Evolutionary conservation across 2,329 filamentous ascomycete species (phyloP), one percentile per base, ranked within the genome.

Genomic region (Cladosporium sp.): DNA sequence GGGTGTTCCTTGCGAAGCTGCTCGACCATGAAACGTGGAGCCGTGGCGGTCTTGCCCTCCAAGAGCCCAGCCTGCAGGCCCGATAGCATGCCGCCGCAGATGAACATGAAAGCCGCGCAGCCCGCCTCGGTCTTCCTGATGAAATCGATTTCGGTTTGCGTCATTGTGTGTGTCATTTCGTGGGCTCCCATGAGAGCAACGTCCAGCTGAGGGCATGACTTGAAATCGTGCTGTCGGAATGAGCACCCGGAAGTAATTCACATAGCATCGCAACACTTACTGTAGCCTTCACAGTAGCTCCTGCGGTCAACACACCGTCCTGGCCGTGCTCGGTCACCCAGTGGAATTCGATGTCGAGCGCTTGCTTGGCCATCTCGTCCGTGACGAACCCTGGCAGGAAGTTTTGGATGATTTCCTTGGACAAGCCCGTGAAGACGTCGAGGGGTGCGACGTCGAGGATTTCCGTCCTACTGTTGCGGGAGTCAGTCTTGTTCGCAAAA

Each of bases 131-230:
- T 65, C 66, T 79, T 78, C 57, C 76, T 77, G 46, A 80, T 67
- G 67, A 76, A 82, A 8, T 69, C 71, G 2, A 78, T 66, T 62
- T 82, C 80, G 5, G 69, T 66, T 11, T 74, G 71, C n/a, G 58
- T 78, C 3, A 72, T 69, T 5, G 67, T 65, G 62, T 81, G 78
- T 2, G 46, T 57, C 1, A 67, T 4, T 14, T 71, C 44, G 37
- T 76, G 70, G 6, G 80, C 80, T 0, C 80, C 80, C 64, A 81
- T 78, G 52, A 82, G 73, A 21, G 77, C 76, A 58, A 81, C 76
- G 66, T 82, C 80, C 7, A 82, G 72, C 0, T 73, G 68, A 0
- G 80, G 80, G 53, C 79, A 81, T 1, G 73, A 74, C 3, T 74
- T 74, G 31, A 80, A 81, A 0, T 77, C 76, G 67, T 81, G 73